Evolutionary conservation across 306 rosid genomes (phyloP), one percentile per base, ranked within the genome.

Genomic region (Quercus suber): DNA sequence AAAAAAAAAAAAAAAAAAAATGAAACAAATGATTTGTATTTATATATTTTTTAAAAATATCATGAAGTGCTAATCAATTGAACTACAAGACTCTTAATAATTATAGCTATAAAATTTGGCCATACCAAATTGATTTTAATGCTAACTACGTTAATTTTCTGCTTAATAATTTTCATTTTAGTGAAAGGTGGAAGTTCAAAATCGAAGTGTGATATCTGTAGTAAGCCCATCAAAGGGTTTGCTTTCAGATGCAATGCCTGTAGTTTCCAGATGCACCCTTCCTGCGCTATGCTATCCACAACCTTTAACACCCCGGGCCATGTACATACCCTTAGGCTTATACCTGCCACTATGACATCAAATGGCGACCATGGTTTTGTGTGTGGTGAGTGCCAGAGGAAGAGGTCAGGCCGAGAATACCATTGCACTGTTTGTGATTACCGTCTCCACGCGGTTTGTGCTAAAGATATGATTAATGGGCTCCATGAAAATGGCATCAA

Each of bases 181-280:
- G 96, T 33, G 4, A 94, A 89, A 75, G 86, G 82, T 1, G 97
- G 97, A n/a, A 86, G 77, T 65, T 76, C 78, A n/a, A 91, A 91
- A 69, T 78, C 90, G 0, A 95, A 92, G 82, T 95, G 99, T 28
- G 99, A 92, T 55, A 82, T 91, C 49, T 95, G 99, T 67, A 82
- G 84, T 12, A 91, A 88, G 73, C 78, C 89, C 2, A 80, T 75
- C 73, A 92, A 95, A 86, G 99, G 98, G 0, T 95, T 59, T 41
- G 85, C 87, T 0, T 95, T 85, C 86, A 41, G 88, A 43, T 95
- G 99, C 88, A 68, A 82, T 2, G 90, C 90, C 2, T 92, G 99
- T 58, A 82, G 81, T 45, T 92, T 88, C 83, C 96, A 89, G 75
- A 90, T 92, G 92, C 99, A 92, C 60, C 99, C 99, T 1, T 91